These are phyloP conservation scores for Camelina sativa DNA, from an alignment of 345 rosid species.

Conservation along the genomic window DNA sequence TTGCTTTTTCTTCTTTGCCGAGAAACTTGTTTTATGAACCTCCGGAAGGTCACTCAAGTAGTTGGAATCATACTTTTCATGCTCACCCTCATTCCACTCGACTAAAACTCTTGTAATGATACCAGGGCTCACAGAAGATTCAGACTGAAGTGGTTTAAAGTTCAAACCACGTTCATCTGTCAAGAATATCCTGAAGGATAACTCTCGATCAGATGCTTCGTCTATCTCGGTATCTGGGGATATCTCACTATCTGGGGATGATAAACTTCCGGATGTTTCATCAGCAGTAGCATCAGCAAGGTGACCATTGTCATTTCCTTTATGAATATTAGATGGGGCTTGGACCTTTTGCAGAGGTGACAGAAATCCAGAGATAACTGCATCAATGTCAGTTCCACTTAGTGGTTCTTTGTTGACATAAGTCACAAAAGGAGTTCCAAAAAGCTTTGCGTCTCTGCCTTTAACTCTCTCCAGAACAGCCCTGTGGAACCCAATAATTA, in stretches of 20 bases:
- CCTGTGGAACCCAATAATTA: constrained; percentile 32
- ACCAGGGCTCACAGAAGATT: constrained; percentile 57
- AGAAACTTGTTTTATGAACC: constrained; percentile 75
- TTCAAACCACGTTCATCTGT: constrained; percentile 56
- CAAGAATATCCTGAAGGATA: constrained; percentile 57
- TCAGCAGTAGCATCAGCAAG: constrained; percentile 30
- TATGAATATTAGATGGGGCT: constrained; percentile 46
- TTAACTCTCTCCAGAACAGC: constrained; percentile 28
- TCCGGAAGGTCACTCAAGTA: constrained; percentile 85
- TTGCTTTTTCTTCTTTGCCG: constrained; percentile 83
- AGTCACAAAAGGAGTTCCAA: constrained; percentile 79
- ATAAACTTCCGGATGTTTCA: constrained; percentile 38
- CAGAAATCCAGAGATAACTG: constrained; percentile 58
- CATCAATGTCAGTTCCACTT: constrained; percentile 69
- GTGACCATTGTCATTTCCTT: constrained; percentile 61
- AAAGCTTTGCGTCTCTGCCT: constrained; percentile 51
- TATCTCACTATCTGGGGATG: constrained; percentile 38
- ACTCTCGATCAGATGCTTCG: constrained; percentile 45
- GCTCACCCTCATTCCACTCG: constrained; percentile 79
- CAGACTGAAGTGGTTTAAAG: constrained; percentile 57
- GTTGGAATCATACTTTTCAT: constrained; percentile 69
- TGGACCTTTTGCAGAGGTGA: constrained; percentile 59
- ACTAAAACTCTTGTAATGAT: constrained; percentile 56
- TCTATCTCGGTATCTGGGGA: constrained; percentile 45
- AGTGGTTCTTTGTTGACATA: constrained; percentile 58